A percentile compares a stretch with the other conserved stretches of the same genome.
Conservation (phyloP, 441 rosid species). For the California macrophylla region DNA sequence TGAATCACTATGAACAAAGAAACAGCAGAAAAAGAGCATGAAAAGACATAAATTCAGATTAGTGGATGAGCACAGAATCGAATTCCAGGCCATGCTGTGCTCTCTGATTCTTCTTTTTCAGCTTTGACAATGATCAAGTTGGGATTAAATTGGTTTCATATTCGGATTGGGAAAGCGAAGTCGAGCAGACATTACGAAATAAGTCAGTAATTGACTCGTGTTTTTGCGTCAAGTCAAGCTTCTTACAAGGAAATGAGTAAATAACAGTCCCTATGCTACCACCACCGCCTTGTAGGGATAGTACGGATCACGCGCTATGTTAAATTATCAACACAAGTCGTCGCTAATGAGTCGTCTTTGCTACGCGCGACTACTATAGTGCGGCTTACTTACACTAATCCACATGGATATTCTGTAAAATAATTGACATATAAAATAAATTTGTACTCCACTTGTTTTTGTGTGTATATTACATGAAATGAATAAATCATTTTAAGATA, state of each 20-base stretch:
- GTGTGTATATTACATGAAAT: too few relatives aligned
- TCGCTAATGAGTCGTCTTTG: too few relatives aligned
- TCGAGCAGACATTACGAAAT: too few relatives aligned
- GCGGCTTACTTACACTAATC: too few relatives aligned
- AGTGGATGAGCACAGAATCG: slow-evolving; percentile 1
- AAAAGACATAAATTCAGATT: not conserved
- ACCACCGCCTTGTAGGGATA: not conserved
- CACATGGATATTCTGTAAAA: too few relatives aligned
- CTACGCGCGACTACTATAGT: too few relatives aligned
- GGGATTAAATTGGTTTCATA: not conserved
- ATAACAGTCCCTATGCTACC: not conserved
- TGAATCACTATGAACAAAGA: not conserved
- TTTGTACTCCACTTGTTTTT: too few relatives aligned
- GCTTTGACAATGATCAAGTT: not conserved
- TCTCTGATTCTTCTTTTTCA: not conserved
- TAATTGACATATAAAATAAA: too few relatives aligned
- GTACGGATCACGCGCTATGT: not conserved
- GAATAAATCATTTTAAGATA: too few relatives aligned
- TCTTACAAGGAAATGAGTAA: not conserved
- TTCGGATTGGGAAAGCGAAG: not conserved
- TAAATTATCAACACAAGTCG: not conserved
- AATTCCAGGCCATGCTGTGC: not conserved
- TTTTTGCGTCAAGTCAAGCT: not conserved
- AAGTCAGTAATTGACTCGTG: too few relatives aligned
- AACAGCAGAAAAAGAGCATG: not conserved